These are phyloP conservation scores for Apiospora pterosperma DNA, from an alignment of 2,329 filamentous ascomycete species.

Conservation along the genomic window DNA sequence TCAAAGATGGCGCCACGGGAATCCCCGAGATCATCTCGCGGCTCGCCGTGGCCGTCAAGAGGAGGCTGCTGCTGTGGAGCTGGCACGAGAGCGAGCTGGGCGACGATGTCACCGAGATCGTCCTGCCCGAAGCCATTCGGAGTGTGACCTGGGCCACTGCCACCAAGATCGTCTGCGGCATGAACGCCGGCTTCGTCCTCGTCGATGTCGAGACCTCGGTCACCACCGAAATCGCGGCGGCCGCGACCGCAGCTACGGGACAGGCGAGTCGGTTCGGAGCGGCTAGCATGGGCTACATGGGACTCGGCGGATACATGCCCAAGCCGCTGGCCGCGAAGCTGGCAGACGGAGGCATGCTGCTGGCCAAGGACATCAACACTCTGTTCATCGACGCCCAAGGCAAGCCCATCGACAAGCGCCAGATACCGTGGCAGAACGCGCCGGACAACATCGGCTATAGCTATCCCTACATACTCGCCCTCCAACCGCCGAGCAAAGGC, in stretches of 20 bases:
- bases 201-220: slow-evolving; percentile 76
- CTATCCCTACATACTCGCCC: slow-evolving; percentile 88
- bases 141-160: slow-evolving; percentile 89
- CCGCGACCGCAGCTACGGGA: slow-evolving; percentile 58
- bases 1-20: slow-evolving; percentile 80
- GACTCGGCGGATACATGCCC: slow-evolving; percentile 85
- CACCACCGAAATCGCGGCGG: slow-evolving; percentile 76
- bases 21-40: slow-evolving; percentile 92
- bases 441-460: slow-evolving; percentile 94
- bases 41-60: slow-evolving; percentile 88
- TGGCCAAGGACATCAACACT: slow-evolving; percentile 98
- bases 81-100: slow-evolving; percentile 53
- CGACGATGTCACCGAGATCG: slow-evolving; percentile 10
- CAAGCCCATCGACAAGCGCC: slow-evolving; percentile 75
- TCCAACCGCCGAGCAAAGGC: slow-evolving; percentile 81
- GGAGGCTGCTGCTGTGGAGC: slow-evolving; percentile 84
- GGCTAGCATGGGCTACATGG: slow-evolving; percentile 94
- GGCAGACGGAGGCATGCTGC: slow-evolving; percentile 76
- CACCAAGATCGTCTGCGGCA: slow-evolving; percentile 81
- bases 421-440: slow-evolving; percentile 87
- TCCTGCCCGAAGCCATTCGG: slow-evolving; percentile 76
- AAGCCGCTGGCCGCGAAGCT: slow-evolving; percentile 84
- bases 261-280: slow-evolving; percentile 77
- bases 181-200: slow-evolving; percentile 88
- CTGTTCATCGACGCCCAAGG: slow-evolving; percentile 85